A percentile compares a stretch with the other conserved stretches of the same genome.
Conservation (phyloP, 306 rosid genomes). For the Senna tora region DNA sequence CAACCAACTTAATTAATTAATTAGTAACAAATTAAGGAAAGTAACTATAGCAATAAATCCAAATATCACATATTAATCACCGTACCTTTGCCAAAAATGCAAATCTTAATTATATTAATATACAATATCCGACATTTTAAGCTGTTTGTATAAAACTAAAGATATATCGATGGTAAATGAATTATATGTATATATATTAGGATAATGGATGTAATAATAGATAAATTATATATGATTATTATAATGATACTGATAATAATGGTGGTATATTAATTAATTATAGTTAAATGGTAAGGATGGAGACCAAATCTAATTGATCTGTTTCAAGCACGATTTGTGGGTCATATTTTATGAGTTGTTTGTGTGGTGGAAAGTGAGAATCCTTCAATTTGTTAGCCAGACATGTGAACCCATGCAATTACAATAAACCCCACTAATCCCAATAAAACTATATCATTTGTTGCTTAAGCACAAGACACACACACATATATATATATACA, state of each 20-base stretch:
- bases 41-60: background rate
- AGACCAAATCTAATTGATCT: slow-evolving; percentile 73
- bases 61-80: slow-evolving; percentile 24
- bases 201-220: slow-evolving; percentile 27
- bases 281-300: slow-evolving; percentile 36
- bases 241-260: slow-evolving; percentile 18
- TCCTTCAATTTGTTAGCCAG: slow-evolving; percentile 63
- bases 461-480: slow-evolving; percentile 46
- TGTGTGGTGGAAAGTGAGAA: slow-evolving; percentile 76
- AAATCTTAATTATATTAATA: no score
- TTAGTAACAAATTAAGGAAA: slow-evolving; percentile 42
- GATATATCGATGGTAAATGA: no score
- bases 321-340: slow-evolving; percentile 89
- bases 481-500: background rate
- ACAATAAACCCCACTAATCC: slow-evolving; percentile 58
- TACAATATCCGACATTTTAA: background rate
- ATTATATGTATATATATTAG: slow-evolving; percentile 9
- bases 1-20: no score
- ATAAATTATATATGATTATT: slow-evolving; percentile 15
- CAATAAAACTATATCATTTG: slow-evolving; percentile 48
- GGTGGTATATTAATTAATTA: slow-evolving; percentile 19
- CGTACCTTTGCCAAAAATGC: slow-evolving; percentile 31
- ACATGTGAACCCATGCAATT: slow-evolving; percentile 80
- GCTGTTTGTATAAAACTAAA: no score
- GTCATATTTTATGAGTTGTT: slow-evolving; percentile 80